Evolutionary conservation across 768 basidiomycete species (phyloP), one percentile per base, ranked within the genome.

Genomic region (Goffeauzyma gilvescens): DNA sequence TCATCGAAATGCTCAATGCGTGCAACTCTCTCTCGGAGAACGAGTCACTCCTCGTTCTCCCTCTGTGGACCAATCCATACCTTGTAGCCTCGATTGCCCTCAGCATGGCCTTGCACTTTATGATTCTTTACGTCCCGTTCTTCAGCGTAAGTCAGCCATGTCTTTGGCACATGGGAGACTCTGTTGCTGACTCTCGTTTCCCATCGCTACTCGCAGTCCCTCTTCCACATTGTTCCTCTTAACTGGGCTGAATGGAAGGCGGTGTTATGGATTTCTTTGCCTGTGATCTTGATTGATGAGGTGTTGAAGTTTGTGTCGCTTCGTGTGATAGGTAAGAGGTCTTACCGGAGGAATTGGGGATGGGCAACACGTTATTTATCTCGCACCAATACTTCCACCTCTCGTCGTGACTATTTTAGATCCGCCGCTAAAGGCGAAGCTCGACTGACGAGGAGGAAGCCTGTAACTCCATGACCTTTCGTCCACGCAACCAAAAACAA

Each of bases 211-310:
- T 41, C 4, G 18, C 52, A 86, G 81, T 69, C 76, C 6, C 58
- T 93, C 45, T 95, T 96, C 59, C 82, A 80, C 32, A 93, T 95
- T 61, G 78, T 80, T 0, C 86, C 89, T 3, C 72, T 98, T 47
- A 90, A 95, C 70, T 85, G 79, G 81, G 64, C 63, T 17, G 90
- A 98, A 65, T 98, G 90, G 90, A 76, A 79, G 63, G 87, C 86
- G 14, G 89, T 98, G 7, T 63, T 98, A 48, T 74, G 70, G 52
- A 71, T 96, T 49, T 86, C 82, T 51, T 76, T 75, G 5, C 90
- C 90, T 15, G 86, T 98, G 25, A 58, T 98, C 28, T 39, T 81
- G 36, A 77, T 96, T 36, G 90, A 96, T 64, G 93, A 96, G 33
- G 38, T 40, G 38, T 38, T 45, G 30, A 45, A 45, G 40, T 45